These are phyloP conservation scores for Arthrobotrys iridis DNA, from an alignment of 2,329 filamentous ascomycete species.

Conservation along the genomic window DNA sequence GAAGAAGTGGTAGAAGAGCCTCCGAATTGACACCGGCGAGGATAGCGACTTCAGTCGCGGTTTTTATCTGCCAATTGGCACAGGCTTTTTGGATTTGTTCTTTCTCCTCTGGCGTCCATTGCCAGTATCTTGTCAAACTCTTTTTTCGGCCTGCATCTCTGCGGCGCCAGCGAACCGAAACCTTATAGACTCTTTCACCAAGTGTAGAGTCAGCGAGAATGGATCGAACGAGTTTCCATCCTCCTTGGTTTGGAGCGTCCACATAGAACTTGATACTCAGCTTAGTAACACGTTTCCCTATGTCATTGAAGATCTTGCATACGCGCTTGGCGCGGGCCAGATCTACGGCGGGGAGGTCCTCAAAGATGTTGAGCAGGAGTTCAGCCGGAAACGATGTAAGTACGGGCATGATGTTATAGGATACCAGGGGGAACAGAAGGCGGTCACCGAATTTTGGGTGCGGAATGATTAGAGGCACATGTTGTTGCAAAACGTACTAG, in stretches of 20 bases:
- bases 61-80: background rate
- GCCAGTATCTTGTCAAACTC: background rate
- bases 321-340: background rate
- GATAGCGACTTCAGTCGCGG: background rate
- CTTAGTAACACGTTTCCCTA: background rate
- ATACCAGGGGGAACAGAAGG: too few relatives aligned
- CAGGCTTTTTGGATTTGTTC: background rate
- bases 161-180: constrained; percentile 9
- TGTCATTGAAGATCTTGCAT: background rate
- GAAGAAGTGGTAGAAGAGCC: background rate
- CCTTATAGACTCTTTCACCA: background rate
- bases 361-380: background rate
- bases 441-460: too few relatives aligned
- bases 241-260: background rate
- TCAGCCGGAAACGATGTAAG: background rate
- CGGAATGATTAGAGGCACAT: too few relatives aligned
- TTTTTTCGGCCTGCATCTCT: background rate
- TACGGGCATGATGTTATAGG: background rate
- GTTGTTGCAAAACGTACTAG: too few relatives aligned
- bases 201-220: background rate
- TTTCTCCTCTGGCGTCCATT: background rate
- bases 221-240: background rate
- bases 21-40: background rate
- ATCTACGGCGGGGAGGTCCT: background rate
- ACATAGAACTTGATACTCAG: background rate